Conservation (phyloP, 1,284 basidiomycete species). For the Boletus sp. region DNA sequence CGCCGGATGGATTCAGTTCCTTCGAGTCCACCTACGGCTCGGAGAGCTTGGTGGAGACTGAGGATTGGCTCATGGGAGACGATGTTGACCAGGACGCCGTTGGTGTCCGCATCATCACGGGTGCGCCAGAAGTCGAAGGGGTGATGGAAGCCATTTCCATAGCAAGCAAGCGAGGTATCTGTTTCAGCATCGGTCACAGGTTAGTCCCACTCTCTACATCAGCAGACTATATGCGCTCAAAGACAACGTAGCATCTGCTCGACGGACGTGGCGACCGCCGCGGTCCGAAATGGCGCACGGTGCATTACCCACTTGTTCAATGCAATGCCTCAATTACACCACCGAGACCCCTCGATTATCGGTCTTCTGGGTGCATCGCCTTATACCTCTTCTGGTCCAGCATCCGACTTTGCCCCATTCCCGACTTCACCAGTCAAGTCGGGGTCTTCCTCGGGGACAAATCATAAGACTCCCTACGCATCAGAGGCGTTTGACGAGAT, state of each 20-base stretch:
- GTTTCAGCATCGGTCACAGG: slow-evolving; percentile 88
- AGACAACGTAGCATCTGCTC: slow-evolving; percentile 52
- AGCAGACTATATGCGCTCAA: slow-evolving; percentile 6
- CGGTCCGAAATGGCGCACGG: slow-evolving; percentile 68
- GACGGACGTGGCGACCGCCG: slow-evolving; percentile 64
- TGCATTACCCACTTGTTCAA: slow-evolving; percentile 94
- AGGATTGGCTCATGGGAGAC: slow-evolving; percentile 63
- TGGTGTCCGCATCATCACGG: slow-evolving; percentile 81
- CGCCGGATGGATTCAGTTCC: slow-evolving; percentile 55
- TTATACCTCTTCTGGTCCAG: slow-evolving; percentile 44
- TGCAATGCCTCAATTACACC: slow-evolving; percentile 86
- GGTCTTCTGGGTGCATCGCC: slow-evolving; percentile 82
- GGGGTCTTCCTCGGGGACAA: slow-evolving; percentile 1
- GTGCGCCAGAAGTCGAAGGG: slow-evolving; percentile 83
- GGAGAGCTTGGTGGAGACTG: slow-evolving; percentile 56
- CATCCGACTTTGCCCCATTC: slow-evolving; percentile 28
- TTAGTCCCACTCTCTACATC: slow-evolving; percentile 29
- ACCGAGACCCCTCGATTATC: slow-evolving; percentile 83
- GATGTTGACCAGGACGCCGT: slow-evolving; percentile 36
- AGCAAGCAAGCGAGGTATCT: slow-evolving; percentile 65
- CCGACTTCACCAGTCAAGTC: slow-evolving; percentile 18
- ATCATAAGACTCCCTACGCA: slow-evolving; percentile 20
- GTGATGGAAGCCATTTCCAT: slow-evolving; percentile 68
- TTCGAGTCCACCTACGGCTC: slow-evolving; percentile 76
- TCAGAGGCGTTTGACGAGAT: slow-evolving; percentile 68